Evolutionary conservation across 2,329 filamentous ascomycete genomes (phyloP).

Genomic region (Aspergillus flavus): DNA sequence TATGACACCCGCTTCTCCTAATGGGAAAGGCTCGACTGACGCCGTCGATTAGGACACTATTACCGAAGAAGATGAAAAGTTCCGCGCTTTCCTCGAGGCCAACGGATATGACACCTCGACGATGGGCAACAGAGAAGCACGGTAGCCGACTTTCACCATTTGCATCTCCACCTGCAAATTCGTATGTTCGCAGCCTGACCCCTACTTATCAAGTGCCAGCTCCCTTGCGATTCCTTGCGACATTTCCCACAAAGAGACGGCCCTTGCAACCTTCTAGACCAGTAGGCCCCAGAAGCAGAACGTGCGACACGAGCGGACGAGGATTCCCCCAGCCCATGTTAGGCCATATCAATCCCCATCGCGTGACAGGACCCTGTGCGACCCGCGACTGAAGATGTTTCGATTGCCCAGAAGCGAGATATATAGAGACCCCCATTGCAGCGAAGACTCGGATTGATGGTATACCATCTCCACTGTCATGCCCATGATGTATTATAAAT

Average conservation of each 20-base stretch:
- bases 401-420: constrained; percentile 12
- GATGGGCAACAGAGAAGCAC: constrained; percentile 48
- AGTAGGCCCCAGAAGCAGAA: background rate
- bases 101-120: constrained; percentile 75
- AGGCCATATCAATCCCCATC: background rate
- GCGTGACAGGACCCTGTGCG: constrained; percentile 12
- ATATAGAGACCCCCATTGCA: constrained; percentile 1
- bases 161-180: background rate
- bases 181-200: constrained; percentile 3
- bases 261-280: background rate
- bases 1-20: constrained; percentile 18
- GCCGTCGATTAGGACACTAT: constrained; percentile 72
- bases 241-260: background rate
- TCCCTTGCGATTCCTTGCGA: background rate
- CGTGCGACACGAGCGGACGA: background rate
- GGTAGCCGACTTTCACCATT: constrained; percentile 7
- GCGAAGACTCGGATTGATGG: background rate
- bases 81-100: constrained; percentile 70
- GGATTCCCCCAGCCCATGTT: background rate
- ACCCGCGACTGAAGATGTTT: constrained; percentile 4
- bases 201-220: background rate
- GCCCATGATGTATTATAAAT: background rate
- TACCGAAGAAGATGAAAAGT: constrained; percentile 71
- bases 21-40: constrained; percentile 23
- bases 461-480: background rate